Conservation (phyloP, 805 yeast species). For the Pichia gijzeniarum region DNA sequence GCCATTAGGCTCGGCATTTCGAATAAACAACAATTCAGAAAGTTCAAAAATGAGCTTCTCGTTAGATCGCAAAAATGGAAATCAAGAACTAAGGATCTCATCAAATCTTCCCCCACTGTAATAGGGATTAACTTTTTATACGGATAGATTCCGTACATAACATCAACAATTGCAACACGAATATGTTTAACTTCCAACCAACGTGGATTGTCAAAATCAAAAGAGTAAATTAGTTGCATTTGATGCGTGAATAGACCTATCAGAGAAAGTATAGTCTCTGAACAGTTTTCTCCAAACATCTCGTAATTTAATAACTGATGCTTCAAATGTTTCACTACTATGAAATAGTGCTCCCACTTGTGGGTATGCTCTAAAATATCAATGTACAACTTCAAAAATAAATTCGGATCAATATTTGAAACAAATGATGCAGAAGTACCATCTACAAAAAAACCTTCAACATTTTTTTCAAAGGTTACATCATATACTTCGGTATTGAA, state of each 20-base stretch:
- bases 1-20: constrained; percentile 72
- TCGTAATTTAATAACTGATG: constrained; percentile 57
- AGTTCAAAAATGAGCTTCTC: constrained; percentile 71
- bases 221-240: constrained; percentile 44
- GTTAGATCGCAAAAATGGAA: constrained; percentile 73
- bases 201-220: constrained; percentile 32
- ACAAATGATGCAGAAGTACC: constrained; percentile 33
- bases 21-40: constrained; percentile 70
- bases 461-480: neutral
- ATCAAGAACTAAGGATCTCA: constrained; percentile 53
- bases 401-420: constrained; percentile 40
- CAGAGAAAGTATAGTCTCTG: constrained; percentile 37
- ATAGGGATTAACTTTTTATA: constrained; percentile 49
- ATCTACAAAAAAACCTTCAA: constrained; percentile 21
- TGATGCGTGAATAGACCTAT: constrained; percentile 49
- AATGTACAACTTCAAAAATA: constrained; percentile 46
- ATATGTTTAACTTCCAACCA: constrained; percentile 49
- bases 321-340: constrained; percentile 59
- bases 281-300: constrained; percentile 39
- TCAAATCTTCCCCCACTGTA: constrained; percentile 55
- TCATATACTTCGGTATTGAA: constrained; percentile 32
- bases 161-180: constrained; percentile 58
- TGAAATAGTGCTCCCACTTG: constrained; percentile 70
- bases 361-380: constrained; percentile 44
- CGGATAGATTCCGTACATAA: constrained; percentile 56